Percentiles rank a stretch among this genome's conserved stretches.
These are phyloP conservation scores for Brettanomyces nanus DNA, from an alignment of 805 yeast genomes.

Conservation along the genomic window DNA sequence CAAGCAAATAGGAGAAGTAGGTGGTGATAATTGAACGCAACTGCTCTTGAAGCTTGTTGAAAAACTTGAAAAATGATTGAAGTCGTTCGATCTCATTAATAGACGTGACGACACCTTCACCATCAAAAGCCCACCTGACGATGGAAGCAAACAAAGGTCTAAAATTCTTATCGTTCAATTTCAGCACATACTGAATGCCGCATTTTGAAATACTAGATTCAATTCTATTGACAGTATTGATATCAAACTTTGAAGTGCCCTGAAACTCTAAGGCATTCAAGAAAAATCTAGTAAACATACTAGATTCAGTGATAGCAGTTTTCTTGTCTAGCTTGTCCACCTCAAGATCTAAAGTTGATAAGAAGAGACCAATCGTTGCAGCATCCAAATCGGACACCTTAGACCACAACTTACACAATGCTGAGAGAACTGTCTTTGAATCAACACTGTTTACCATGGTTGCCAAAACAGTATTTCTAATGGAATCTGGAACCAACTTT, in stretches of 20 bases:
- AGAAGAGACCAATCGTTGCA: slow-evolving; percentile 56
- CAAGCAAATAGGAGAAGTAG: slow-evolving; percentile 79
- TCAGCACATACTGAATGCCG: slow-evolving; percentile 73
- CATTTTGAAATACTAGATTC: slow-evolving; percentile 70
- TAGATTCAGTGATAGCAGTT: slow-evolving; percentile 62
- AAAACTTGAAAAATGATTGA: slow-evolving; percentile 74
- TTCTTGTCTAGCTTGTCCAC: slow-evolving; percentile 67
- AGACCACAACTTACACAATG: slow-evolving; percentile 59
- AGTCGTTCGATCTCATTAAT: slow-evolving; percentile 50
- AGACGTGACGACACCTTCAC: slow-evolving; percentile 47
- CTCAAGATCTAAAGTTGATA: slow-evolving; percentile 57
- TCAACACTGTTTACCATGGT: slow-evolving; percentile 62
- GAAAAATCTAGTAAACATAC: slow-evolving; percentile 60
- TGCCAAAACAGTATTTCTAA: slow-evolving; percentile 56
- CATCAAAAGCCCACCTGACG: slow-evolving; percentile 88
- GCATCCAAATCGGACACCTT: slow-evolving; percentile 30
- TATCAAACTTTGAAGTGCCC: slow-evolving; percentile 48
- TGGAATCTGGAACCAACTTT: slow-evolving; percentile 46
- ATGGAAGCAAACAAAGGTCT: slow-evolving; percentile 84
- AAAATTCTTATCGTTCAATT: slow-evolving; percentile 87
- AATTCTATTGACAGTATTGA: slow-evolving; percentile 68
- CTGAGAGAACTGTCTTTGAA: slow-evolving; percentile 48
- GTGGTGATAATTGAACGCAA: slow-evolving; percentile 82
- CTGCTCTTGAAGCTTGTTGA: slow-evolving; percentile 74
- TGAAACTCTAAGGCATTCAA: slow-evolving; percentile 67